These are phyloP conservation scores for Nemania sp. DNA, from an alignment of 2,329 filamentous ascomycete species.

Conservation along the genomic window DNA sequence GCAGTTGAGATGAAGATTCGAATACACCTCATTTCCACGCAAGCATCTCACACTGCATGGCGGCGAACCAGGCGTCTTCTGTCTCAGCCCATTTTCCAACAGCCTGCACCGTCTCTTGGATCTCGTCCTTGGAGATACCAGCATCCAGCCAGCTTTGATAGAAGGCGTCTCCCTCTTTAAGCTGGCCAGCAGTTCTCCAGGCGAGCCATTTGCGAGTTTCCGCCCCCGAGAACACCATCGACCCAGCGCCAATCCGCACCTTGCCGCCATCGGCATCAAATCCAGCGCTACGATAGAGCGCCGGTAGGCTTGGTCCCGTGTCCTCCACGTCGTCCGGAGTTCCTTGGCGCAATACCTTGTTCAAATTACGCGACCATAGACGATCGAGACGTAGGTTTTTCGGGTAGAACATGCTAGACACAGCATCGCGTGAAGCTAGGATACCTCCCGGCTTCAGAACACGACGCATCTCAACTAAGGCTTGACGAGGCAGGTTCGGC, in stretches of 20 bases:
- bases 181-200: constrained; percentile 45
- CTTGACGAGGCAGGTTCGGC: constrained; percentile 46
- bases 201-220: constrained; percentile 50
- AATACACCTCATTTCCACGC: constrained; percentile 53
- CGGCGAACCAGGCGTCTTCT: constrained; percentile 55
- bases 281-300: constrained; percentile 49
- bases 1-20: not conserved
- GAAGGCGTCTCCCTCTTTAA: constrained; percentile 48
- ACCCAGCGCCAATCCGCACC: constrained; percentile 47
- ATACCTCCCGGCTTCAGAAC: constrained; percentile 59
- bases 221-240: constrained; percentile 45
- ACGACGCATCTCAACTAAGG: constrained; percentile 57
- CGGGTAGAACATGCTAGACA: constrained; percentile 52
- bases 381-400: constrained; percentile 47
- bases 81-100: constrained; percentile 52
- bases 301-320: constrained; percentile 47
- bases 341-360: constrained; percentile 41
- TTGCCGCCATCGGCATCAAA: constrained; percentile 49
- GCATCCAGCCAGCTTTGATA: constrained; percentile 53
- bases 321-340: constrained; percentile 35
- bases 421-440: constrained; percentile 52
- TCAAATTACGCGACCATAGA: constrained; percentile 47
- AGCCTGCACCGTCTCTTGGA: constrained; percentile 49
- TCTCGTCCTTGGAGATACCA: constrained; percentile 53
- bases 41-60: constrained; percentile 54